A percentile compares a stretch with the other conserved stretches of the same genome.
phyloP scores from a whole-genome alignment of 345 rosid genomes.

The Linum tenue region DNA sequence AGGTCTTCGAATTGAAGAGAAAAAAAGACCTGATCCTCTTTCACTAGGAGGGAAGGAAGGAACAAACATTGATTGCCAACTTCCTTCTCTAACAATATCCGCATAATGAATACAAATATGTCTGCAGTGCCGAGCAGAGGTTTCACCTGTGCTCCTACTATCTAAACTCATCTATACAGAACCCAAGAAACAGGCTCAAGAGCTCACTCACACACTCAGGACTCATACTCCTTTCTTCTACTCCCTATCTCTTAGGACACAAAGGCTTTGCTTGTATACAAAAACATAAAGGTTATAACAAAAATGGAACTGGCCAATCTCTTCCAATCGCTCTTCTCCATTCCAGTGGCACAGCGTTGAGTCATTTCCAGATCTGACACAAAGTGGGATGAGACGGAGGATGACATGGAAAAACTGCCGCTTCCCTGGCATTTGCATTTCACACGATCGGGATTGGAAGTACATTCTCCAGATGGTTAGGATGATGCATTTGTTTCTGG shows the following conservation, averaged over 20 bases:
- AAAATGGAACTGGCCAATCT: conserved; percentile 10
- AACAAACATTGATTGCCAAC: too few species aligned
- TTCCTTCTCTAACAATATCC: not conserved
- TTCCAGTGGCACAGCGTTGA: not conserved
- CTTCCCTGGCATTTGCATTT: conserved; percentile 13
- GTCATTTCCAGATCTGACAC: conserved; percentile 10
- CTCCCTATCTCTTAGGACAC: not conserved
- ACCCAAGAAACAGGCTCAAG: conserved; percentile 2
- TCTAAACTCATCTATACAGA: conserved; percentile 30
- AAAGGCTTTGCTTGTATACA: not conserved
- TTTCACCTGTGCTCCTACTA: conserved; percentile 22
- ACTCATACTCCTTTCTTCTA: not conserved
- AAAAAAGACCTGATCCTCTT: too few species aligned
- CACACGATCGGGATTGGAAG: conserved; percentile 45
- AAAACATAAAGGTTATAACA: not conserved
- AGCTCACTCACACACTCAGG: not conserved
- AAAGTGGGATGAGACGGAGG: conserved; percentile 12
- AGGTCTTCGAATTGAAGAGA: too few species aligned
- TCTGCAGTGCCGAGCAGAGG: conserved; percentile 14
- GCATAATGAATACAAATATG: not conserved
- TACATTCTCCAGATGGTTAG: conserved; percentile 27
- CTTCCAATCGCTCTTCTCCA: conserved; percentile 9
- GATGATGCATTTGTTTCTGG: conserved; percentile 61
- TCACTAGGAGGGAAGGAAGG: too few species aligned
- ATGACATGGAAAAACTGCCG: conserved; percentile 9